Base-by-base conservation (phyloP, 352 stramenopile genomes). In the Peronosclerospora sorghi region DNA sequence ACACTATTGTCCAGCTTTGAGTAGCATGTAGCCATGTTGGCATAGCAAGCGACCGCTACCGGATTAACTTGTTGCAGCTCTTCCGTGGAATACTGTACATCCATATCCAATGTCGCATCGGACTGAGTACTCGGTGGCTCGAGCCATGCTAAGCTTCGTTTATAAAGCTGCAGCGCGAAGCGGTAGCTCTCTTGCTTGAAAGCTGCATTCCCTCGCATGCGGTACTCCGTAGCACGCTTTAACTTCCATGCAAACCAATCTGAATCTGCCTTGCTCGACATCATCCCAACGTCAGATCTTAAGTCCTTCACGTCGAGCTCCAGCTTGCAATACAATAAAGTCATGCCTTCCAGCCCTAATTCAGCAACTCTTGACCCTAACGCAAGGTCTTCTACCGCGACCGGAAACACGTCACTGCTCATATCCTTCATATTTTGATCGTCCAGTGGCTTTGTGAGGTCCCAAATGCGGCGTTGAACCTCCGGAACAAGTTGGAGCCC, bases 21-120 rank as follows among this genome's bases (percentile, higher is more conserved):
- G 45, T 68, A 66, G 47, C 66, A 81, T 21, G 64, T 77, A 43
- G 73, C 73, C 37, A 85, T 58, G 50, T 86, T 86, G 14, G 55
- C 53, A 19, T 79, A 71, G 27, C 71, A 80, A 2, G 68, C 62
- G 6, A 76, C 45, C 8, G 59, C 59, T 12, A 85, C 39, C 6
- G 42, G 38, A 24, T 65, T 36, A 24, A 79, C 43, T 4, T 47
- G 23, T 6, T 59, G 35, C 20, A 57, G 35, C 48, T 88, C 73
- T 0, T 65, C 35, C 0, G 7, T 5, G 12, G 60, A 62, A 48
- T 74, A 86, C 13, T 37, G 18, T 38, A 74, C 63, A 15, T 63
- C 59, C 9, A 20, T n/a, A 19, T 60, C 49, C 14, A 53, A 9
- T 12, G 50, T 41, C 15, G 26, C 35, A 28, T 59, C 43, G 4